Evolutionary conservation across 2,329 filamentous ascomycete species (phyloP).

Genomic region (Fusarium sp.): DNA sequence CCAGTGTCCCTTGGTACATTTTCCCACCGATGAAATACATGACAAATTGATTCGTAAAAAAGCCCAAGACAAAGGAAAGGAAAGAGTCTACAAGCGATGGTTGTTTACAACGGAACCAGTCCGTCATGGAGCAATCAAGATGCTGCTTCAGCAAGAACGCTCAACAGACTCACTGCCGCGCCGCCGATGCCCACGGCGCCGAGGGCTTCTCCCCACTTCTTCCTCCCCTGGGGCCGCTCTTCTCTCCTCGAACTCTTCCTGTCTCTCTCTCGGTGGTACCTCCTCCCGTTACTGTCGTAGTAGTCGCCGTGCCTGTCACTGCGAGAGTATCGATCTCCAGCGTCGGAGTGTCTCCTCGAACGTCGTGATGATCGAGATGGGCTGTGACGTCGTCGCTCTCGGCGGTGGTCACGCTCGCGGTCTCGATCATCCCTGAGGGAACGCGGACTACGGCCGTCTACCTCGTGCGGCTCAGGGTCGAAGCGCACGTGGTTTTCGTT

Average conservation of each 20-base stretch:
- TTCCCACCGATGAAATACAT: not conserved
- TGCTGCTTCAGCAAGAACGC: slow-evolving; percentile 70
- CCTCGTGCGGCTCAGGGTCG: slow-evolving; percentile 61
- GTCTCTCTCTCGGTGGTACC: slow-evolving; percentile 57
- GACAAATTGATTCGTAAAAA: not conserved
- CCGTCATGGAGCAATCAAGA: slow-evolving; percentile 29
- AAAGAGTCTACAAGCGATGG: not conserved
- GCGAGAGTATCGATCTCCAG: slow-evolving; percentile 39
- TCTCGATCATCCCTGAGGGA: slow-evolving; percentile 51
- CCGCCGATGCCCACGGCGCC: slow-evolving; percentile 71
- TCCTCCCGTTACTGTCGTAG: slow-evolving; percentile 43
- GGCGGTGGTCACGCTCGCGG: slow-evolving; percentile 40
- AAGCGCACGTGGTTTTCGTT: slow-evolving; percentile 69
- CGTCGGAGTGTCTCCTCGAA: slow-evolving; percentile 45
- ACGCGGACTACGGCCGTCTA: slow-evolving; percentile 50
- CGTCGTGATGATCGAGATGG: slow-evolving; percentile 39
- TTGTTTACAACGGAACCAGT: slow-evolving; percentile 16
- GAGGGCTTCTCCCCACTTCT: slow-evolving; percentile 65
- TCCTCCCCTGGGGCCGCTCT: slow-evolving; percentile 56
- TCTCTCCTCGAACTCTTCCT: slow-evolving; percentile 54
- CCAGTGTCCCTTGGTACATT: slow-evolving; percentile 12
- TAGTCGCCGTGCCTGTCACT: slow-evolving; percentile 53
- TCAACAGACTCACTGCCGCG: slow-evolving; percentile 69
- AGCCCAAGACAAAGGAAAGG: slow-evolving; percentile 5
- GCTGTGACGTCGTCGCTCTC: slow-evolving; percentile 36